A percentile compares a stretch with the other conserved stretches of the same genome.
These are phyloP conservation scores for Dendrobium chrysotoxum DNA, from an alignment of 106 monocot species.

Conservation along the genomic window DNA sequence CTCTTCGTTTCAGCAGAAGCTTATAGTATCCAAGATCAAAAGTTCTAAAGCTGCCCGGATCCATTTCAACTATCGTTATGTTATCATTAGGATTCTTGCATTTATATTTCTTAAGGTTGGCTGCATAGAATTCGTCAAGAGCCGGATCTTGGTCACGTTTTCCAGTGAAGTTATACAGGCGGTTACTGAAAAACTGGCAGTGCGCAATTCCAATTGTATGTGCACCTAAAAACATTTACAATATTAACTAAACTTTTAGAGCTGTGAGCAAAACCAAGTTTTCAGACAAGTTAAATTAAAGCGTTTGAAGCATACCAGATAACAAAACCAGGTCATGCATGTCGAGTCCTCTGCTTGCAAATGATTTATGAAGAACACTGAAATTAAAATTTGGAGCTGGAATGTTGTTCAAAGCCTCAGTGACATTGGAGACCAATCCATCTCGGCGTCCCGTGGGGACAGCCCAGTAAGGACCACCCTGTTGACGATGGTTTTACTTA, in stretches of 20 bases:
- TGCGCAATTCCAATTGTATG: slow-evolving; percentile 59
- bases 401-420: slow-evolving; percentile 26
- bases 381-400: slow-evolving; percentile 25
- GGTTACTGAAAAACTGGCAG: slow-evolving; percentile 50
- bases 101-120: slow-evolving; percentile 42
- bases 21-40: slow-evolving; percentile 82
- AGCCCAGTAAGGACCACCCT: slow-evolving; percentile 27
- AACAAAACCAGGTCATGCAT: slow-evolving; percentile 33
- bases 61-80: slow-evolving; percentile 58
- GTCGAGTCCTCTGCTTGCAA: slow-evolving; percentile 25
- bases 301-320: slow-evolving; percentile 21
- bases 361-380: slow-evolving; percentile 9
- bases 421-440: slow-evolving; percentile 11
- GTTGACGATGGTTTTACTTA: neutral
- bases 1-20: slow-evolving; percentile 50
- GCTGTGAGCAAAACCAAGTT: neutral
- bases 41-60: slow-evolving; percentile 63
- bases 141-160: slow-evolving; percentile 60
- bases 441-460: slow-evolving; percentile 44
- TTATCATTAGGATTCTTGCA: slow-evolving; percentile 40
- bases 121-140: slow-evolving; percentile 38
- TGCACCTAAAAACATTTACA: slow-evolving; percentile 21
- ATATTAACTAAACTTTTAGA: neutral
- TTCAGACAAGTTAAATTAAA: no score
- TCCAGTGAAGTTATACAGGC: slow-evolving; percentile 67